These are phyloP conservation scores for Crithidia sp. DNA, from an alignment of 208 protist species.

Conservation along the genomic window DNA sequence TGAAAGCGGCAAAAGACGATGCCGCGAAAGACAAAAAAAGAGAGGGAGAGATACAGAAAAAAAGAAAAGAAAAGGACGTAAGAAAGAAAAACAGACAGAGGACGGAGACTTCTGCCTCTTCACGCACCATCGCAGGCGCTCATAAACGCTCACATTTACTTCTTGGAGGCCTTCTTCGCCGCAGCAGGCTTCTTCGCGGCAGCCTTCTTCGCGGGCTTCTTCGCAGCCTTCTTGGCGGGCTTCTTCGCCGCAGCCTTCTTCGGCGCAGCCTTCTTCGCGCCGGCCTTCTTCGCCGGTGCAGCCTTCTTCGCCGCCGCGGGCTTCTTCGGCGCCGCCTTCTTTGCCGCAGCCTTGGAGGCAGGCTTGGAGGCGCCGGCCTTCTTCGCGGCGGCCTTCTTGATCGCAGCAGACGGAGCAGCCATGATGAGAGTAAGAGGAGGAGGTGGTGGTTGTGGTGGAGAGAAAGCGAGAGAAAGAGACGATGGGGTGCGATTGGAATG, in stretches of 20 bases:
- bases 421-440: slow-evolving; percentile 1
- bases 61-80: slow-evolving; percentile 1
- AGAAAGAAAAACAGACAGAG: not conserved
- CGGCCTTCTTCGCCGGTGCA: slow-evolving; percentile 23
- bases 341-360: slow-evolving; percentile 30
- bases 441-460: not conserved
- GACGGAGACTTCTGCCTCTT: too few relatives aligned
- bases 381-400: slow-evolving; percentile 35
- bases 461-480: not conserved
- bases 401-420: slow-evolving; percentile 21
- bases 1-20: too few relatives aligned
- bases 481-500: not conserved
- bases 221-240: not conserved
- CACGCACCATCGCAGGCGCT: too few relatives aligned
- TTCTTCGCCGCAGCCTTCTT: slow-evolving; percentile 30
- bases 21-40: not conserved
- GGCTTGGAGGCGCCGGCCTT: slow-evolving; percentile 24
- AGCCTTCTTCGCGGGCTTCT: slow-evolving; percentile 22
- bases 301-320: slow-evolving; percentile 35
- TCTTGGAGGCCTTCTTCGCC: slow-evolving; percentile 39
- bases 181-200: slow-evolving; percentile 28
- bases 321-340: slow-evolving; percentile 27
- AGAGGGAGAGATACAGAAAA: slow-evolving; percentile 1
- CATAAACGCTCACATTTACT: not conserved
- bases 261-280: slow-evolving; percentile 20